phyloP scores from a whole-genome alignment of 805 yeast genomes.

The Metschnikowia cerradonensis region DNA sequence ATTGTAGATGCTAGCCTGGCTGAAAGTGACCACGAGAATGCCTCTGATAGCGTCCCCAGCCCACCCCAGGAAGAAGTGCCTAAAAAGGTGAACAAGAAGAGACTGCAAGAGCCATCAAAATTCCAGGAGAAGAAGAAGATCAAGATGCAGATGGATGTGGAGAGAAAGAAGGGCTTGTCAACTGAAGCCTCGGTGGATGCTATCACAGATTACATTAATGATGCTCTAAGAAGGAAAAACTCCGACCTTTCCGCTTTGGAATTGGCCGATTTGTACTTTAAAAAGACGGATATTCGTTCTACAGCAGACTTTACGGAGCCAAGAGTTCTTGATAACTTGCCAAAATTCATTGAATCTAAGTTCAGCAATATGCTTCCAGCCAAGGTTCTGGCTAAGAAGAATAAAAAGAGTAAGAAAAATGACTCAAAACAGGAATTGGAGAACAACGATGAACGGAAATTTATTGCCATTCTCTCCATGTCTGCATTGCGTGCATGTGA shows the following conservation, averaged over 20 bases:
- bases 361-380: slow-evolving; percentile 46
- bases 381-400: slow-evolving; percentile 23
- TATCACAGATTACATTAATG: slow-evolving; percentile 65
- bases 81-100: slow-evolving; percentile 17
- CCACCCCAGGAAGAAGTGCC: neutral
- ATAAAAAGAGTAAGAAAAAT: slow-evolving; percentile 23
- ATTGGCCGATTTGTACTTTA: slow-evolving; percentile 58
- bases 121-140: slow-evolving; percentile 61
- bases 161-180: slow-evolving; percentile 55
- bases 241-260: slow-evolving; percentile 74
- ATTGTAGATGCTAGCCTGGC: slow-evolving; percentile 11
- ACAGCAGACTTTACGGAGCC: slow-evolving; percentile 52
- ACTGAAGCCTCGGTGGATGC: slow-evolving; percentile 47
- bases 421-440: slow-evolving; percentile 21
- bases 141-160: slow-evolving; percentile 62
- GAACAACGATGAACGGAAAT: slow-evolving; percentile 32
- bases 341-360: slow-evolving; percentile 49
- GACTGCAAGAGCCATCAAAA: slow-evolving; percentile 33
- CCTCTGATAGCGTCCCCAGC: neutral
- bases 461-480: slow-evolving; percentile 55
- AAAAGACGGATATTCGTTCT: slow-evolving; percentile 54
- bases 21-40: slow-evolving; percentile 13
- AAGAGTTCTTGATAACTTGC: slow-evolving; percentile 54
- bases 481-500: slow-evolving; percentile 90
- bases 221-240: slow-evolving; percentile 53